These are phyloP conservation scores for Brassica incana DNA, from an alignment of 345 rosid genomes.

Conservation along the genomic window DNA sequence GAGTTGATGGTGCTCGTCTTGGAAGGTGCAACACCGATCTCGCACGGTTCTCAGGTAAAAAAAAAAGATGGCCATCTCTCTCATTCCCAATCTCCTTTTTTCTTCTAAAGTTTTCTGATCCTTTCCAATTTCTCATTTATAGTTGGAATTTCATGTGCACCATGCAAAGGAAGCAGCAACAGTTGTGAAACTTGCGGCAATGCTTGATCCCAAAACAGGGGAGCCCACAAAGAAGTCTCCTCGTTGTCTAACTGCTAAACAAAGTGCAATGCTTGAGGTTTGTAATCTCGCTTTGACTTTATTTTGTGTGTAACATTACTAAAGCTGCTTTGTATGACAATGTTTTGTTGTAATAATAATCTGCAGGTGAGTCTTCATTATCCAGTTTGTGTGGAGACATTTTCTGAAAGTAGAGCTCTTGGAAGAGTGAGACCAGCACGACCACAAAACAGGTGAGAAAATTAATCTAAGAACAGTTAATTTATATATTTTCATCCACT, in stretches of 20 bases:
- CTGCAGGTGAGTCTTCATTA: constrained; percentile 62
- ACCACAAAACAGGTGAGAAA: no score
- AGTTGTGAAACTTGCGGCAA: constrained; percentile 56
- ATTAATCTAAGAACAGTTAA: no score
- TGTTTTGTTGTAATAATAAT: neutral
- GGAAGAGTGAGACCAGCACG: no score
- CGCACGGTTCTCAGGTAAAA: constrained; percentile 74
- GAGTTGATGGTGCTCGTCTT: constrained; percentile 74
- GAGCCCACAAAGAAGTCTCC: constrained; percentile 74
- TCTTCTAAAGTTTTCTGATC: constrained; percentile 3
- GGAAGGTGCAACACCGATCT: constrained; percentile 73
- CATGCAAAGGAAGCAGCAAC: constrained; percentile 85
- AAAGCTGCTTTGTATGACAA: constrained; percentile 5
- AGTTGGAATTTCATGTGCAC: constrained; percentile 87
- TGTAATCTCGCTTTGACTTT: neutral
- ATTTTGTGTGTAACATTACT: neutral
- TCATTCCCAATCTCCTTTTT: no score
- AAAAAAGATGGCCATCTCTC: neutral
- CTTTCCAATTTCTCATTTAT: neutral
- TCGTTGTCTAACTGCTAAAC: constrained; percentile 73
- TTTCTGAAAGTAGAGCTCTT: constrained; percentile 71
- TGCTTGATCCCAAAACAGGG: constrained; percentile 86
- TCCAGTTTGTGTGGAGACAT: constrained; percentile 67
- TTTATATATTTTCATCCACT: no score
- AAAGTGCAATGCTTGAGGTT: constrained; percentile 81